Percentiles rank a stretch among this genome's conserved stretches.
phyloP scores from a whole-genome alignment of 129 eudicot species.

The Helianthus annuus region DNA sequence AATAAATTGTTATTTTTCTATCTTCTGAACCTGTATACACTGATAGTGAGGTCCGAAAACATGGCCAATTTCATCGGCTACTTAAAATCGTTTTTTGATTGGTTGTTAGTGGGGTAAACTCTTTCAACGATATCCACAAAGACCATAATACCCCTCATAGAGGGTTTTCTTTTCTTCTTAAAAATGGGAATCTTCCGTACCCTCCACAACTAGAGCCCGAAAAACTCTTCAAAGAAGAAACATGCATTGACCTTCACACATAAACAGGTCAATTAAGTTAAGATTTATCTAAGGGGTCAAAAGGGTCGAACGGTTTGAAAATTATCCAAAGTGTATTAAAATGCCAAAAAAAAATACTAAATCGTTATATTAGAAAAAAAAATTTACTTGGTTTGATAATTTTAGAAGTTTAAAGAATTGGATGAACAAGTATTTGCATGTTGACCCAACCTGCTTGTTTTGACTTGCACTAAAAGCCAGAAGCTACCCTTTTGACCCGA shows the following conservation, averaged over 20 bases:
- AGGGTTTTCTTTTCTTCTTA: slow-evolving; percentile 22
- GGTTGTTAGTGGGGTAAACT: slow-evolving; percentile 29
- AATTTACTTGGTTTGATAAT: not conserved
- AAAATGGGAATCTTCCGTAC: slow-evolving; percentile 10
- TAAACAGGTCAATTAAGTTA: not conserved
- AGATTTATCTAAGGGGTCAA: slow-evolving; percentile 1
- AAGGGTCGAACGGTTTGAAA: not conserved
- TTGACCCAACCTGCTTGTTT: not conserved
- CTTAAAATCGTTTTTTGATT: slow-evolving; percentile 10
- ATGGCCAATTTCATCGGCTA: slow-evolving; percentile 14
- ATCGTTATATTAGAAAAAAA: not conserved
- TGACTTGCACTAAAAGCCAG: not conserved
- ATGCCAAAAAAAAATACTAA: not conserved
- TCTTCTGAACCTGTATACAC: slow-evolving; percentile 28
- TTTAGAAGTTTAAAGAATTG: not conserved
- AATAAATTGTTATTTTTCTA: slow-evolving; percentile 22
- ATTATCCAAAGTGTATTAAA: not conserved
- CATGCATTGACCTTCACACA: slow-evolving; percentile 23
- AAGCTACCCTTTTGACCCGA: not conserved
- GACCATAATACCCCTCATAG: slow-evolving; percentile 19
- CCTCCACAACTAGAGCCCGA: slow-evolving; percentile 29
- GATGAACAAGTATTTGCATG: not conserved
- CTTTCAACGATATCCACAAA: slow-evolving; percentile 32
- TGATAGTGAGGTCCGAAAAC: slow-evolving; percentile 30
- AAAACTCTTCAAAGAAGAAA: slow-evolving; percentile 36